Evolutionary conservation across 2,329 filamentous ascomycete genomes (phyloP).

Genomic region (Anthostomella pinea): DNA sequence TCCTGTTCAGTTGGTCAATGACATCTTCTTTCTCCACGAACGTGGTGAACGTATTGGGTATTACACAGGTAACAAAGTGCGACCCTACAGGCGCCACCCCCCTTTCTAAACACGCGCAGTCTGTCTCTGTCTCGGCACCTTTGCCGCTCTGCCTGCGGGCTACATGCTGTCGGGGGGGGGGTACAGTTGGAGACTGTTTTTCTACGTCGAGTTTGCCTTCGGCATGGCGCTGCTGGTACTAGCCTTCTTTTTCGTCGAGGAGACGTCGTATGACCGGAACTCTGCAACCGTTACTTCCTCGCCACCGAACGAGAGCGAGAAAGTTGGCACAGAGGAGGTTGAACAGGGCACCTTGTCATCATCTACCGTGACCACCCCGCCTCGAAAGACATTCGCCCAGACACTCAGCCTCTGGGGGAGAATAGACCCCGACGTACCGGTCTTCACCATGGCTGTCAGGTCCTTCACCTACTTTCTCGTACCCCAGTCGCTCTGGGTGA

Average conservation of each 20-base stretch:
- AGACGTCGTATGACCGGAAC: constrained; percentile 44
- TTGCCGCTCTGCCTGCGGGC: constrained; percentile 56
- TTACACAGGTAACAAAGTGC: constrained; percentile 46
- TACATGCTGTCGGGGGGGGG: constrained; percentile 59
- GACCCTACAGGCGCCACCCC: constrained; percentile 1
- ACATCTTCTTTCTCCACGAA: constrained; percentile 46
- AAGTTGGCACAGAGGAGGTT: constrained; percentile 15
- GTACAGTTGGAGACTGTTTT: constrained; percentile 58
- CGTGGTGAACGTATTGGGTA: constrained; percentile 54
- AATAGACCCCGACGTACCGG: constrained; percentile 39
- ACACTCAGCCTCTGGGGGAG: constrained; percentile 40
- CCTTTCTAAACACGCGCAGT: constrained; percentile 30
- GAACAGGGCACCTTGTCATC: constrained; percentile 6
- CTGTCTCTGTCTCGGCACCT: constrained; percentile 54
- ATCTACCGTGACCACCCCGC: constrained; percentile 22
- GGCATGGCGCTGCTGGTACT: constrained; percentile 41
- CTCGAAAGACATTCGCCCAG: constrained; percentile 37
- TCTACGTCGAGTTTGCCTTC: constrained; percentile 60
- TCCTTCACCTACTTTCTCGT: constrained; percentile 45
- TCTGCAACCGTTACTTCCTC: constrained; percentile 14
- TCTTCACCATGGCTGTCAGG: constrained; percentile 41
- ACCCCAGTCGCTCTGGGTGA: constrained; percentile 45
- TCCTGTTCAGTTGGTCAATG: constrained; percentile 44
- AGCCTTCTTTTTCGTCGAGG: constrained; percentile 53
- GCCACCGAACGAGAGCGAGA: constrained; percentile 23